Percentiles rank a stretch among this genome's conserved stretches.
These are phyloP conservation scores for Colletotrichum lentis DNA, from an alignment of 2,329 filamentous ascomycete genomes.

Conservation along the genomic window DNA sequence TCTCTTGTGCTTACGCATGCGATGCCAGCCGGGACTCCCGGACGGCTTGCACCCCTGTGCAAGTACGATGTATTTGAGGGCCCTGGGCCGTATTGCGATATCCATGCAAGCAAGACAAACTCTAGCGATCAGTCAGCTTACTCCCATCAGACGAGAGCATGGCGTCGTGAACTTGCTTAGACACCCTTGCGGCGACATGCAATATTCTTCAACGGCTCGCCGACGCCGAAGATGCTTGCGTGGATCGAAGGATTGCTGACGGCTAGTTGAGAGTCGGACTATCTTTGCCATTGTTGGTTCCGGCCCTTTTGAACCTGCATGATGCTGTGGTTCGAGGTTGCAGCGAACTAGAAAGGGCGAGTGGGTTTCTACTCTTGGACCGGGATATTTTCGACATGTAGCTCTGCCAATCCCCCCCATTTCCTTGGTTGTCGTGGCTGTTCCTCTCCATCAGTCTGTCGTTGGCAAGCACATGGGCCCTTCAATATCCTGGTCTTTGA, in stretches of 20 bases:
- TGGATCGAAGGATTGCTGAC: constrained; percentile 34
- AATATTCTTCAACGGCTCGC: constrained; percentile 36
- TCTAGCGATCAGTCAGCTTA: not conserved
- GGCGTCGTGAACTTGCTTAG: constrained; percentile 1
- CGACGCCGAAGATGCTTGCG: constrained; percentile 32
- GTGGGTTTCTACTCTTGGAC: constrained; percentile 16
- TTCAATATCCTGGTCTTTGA: constrained; percentile 27
- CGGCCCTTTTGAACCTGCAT: constrained; percentile 32
- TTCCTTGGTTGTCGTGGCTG: constrained; percentile 26
- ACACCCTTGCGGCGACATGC: constrained; percentile 30
- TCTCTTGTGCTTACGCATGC: not conserved
- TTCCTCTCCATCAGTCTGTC: constrained; percentile 14
- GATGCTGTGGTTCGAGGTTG: constrained; percentile 28
- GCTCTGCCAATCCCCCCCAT: constrained; percentile 6
- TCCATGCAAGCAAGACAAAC: constrained; percentile 1
- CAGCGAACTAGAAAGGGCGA: constrained; percentile 20
- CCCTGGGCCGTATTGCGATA: constrained; percentile 8
- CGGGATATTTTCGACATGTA: constrained; percentile 36
- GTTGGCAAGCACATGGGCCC: constrained; percentile 12
- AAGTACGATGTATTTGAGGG: not conserved
- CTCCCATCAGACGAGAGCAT: constrained; percentile 15
- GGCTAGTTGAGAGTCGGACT: constrained; percentile 20
- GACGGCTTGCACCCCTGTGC: constrained; percentile 1
- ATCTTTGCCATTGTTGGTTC: constrained; percentile 34
- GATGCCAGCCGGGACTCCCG: constrained; percentile 5